A percentile compares a stretch with the other conserved stretches of the same genome.
These are phyloP conservation scores for Pseudocercospora fijiensis DNA, from an alignment of 2,329 filamentous ascomycete species.

Conservation along the genomic window DNA sequence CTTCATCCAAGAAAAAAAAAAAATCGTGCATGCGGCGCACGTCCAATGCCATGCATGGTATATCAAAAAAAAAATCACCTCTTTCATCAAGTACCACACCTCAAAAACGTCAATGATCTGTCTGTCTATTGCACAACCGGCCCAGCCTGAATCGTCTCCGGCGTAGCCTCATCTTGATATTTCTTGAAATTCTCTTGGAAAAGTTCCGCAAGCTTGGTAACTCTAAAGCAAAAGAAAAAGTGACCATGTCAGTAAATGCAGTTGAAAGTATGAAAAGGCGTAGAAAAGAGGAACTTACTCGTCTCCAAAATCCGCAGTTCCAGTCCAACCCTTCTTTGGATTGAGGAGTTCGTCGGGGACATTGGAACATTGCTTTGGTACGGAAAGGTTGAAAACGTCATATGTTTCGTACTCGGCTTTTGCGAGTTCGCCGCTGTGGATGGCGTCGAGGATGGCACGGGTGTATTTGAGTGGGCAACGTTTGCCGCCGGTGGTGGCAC, in stretches of 20 bases:
- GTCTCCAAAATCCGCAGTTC: constrained; percentile 73
- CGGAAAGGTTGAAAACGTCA: constrained; percentile 91
- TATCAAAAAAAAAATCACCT: neutral
- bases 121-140: constrained; percentile 31
- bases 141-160: constrained; percentile 49
- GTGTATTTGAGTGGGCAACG: constrained; percentile 98
- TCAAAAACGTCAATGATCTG: no score
- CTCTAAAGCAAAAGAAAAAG: constrained; percentile 25
- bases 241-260: neutral
- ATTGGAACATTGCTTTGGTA: constrained; percentile 86
- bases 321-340: constrained; percentile 89
- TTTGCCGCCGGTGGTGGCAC: constrained; percentile 83
- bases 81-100: no score
- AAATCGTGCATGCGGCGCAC: neutral
- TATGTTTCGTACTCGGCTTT: constrained; percentile 93
- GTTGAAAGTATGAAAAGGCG: neutral
- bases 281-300: constrained; percentile 50
- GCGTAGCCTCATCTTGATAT: constrained; percentile 73
- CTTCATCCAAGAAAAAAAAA: no score
- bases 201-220: constrained; percentile 82
- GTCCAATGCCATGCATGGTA: neutral
- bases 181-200: constrained; percentile 99
- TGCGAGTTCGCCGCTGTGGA: constrained; percentile 94
- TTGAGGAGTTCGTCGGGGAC: constrained; percentile 93
- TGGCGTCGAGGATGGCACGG: constrained; percentile 94